phyloP scores from a whole-genome alignment of 345 rosid species.

The Chamaenerion angustifolium region DNA sequence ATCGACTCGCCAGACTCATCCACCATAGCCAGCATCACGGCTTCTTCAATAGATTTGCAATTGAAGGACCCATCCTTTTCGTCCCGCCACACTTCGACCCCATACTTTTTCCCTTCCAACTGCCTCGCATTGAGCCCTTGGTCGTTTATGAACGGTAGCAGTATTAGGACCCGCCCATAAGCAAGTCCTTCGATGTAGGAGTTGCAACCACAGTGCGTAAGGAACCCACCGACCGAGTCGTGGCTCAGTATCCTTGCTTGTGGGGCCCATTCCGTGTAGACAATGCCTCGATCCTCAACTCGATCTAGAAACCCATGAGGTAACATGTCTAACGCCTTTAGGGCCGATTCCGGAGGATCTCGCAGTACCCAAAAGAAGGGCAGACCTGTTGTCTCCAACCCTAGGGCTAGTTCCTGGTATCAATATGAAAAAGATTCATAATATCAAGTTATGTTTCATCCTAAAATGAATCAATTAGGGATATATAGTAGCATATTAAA shows the following conservation, averaged over 20 bases:
- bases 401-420: slow-evolving; percentile 17
- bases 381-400: slow-evolving; percentile 24
- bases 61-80: slow-evolving; percentile 20
- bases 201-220: slow-evolving; percentile 28
- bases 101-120: slow-evolving; percentile 15
- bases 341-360: slow-evolving; percentile 12
- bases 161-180: slow-evolving; percentile 11
- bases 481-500: no score
- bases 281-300: slow-evolving; percentile 17
- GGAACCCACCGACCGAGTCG: slow-evolving; percentile 22
- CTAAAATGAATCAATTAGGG: no score
- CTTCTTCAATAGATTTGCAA: slow-evolving; percentile 14
- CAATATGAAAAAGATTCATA: no score
- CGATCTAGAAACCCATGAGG: slow-evolving; percentile 25
- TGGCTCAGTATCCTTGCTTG: slow-evolving; percentile 27
- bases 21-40: slow-evolving; percentile 20
- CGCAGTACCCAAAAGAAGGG: slow-evolving; percentile 34
- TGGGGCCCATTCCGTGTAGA: slow-evolving; percentile 31
- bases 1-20: slow-evolving; percentile 6
- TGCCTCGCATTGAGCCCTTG: slow-evolving; percentile 31
- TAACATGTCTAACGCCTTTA: slow-evolving; percentile 14
- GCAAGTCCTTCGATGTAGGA: slow-evolving; percentile 19
- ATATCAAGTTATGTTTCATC: no score
- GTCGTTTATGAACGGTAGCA: slow-evolving; percentile 14
- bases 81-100: slow-evolving; percentile 14